Evolutionary conservation across 352 stramenopile genomes (phyloP), one percentile per base, ranked within the genome.

Genomic region (Phytophthora citrophthora): DNA sequence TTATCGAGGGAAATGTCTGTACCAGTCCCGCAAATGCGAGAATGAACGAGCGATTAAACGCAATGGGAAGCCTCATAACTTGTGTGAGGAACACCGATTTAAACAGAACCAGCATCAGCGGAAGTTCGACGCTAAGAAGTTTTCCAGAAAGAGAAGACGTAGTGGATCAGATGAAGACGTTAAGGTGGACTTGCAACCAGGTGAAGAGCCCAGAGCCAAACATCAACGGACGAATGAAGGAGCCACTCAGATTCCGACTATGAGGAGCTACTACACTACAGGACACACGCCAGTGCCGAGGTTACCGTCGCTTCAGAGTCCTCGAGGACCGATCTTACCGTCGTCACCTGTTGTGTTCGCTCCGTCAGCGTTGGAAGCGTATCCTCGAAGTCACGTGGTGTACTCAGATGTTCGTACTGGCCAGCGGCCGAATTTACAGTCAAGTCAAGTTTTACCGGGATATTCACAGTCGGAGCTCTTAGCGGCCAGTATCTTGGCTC

Each of bases 101-200:
- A 91, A 90, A 65, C 84, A 93, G 70, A 93, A 93, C 60, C 79
- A 89, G 69, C 82, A 93, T 61, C 84, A 93, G 54, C 82, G 84
- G 59, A 93, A 91, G 61, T 91, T 93, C 44, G 84, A 93, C 58
- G 83, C 79, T 34, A 93, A 91, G 59, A 91, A 90, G 68, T 91
- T 89, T 70, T 84, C 77, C 16, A 69, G 77, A 38, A 81, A 81
- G 48, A 70, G 76, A 43, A 70, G 55, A 27, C 52, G 52, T 26
- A 58, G 53, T 43, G 79, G 65, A 13, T 76, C 45, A 23, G 70
- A 77, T 3, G 62, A 79, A 1, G 54, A 76, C 18, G 11, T 3
- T 7, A 54, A 16, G 36, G 44, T 26, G 38, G 57, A 53, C n/a
- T 49, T 49, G 12, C 49, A 31, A 16, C 47, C 15, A 50, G 27